Evolutionary conservation across 1,139 yeast species (phyloP).

Genomic region (Candida pseudoviswanathii): DNA sequence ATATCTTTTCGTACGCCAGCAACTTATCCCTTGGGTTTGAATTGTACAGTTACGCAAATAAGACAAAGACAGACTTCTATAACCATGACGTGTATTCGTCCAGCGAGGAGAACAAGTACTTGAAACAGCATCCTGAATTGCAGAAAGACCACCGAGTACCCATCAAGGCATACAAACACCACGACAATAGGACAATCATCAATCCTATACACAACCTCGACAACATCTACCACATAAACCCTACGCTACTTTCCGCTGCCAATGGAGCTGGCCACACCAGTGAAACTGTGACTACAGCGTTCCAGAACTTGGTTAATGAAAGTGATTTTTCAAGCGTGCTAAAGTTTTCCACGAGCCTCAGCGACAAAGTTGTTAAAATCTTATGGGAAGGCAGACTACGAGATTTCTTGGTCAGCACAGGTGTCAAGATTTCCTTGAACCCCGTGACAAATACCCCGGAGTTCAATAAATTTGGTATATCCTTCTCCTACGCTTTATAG

Average conservation of each 20-base stretch:
- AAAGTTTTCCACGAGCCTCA: conserved; percentile 72
- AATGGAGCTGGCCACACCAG: conserved; percentile 6
- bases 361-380: conserved; percentile 60
- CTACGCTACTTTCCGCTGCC: conserved; percentile 22
- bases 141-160: conserved; percentile 7
- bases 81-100: conserved; percentile 13
- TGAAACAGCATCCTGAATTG: conserved; percentile 9
- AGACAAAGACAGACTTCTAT: conserved; percentile 8
- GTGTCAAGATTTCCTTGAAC: conserved; percentile 52
- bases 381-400: conserved; percentile 89
- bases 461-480: conserved; percentile 39
- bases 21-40: conserved; percentile 87
- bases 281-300: conserved; percentile 52
- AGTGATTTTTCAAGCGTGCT: conserved; percentile 70
- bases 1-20: conserved; percentile 86
- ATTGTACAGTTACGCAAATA: conserved; percentile 54
- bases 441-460: conserved; percentile 36
- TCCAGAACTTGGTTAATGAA: conserved; percentile 52
- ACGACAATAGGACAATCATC: conserved; percentile 12
- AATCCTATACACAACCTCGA: conserved; percentile 30
- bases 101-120: conserved; percentile 11
- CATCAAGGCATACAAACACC: conserved; percentile 9
- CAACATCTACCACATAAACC: conserved; percentile 29
- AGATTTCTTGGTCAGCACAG: conserved; percentile 79
- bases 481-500: conserved; percentile 40